phyloP scores from a whole-genome alignment of 2,329 filamentous ascomycete genomes.

The Epichloe uncinata region DNA sequence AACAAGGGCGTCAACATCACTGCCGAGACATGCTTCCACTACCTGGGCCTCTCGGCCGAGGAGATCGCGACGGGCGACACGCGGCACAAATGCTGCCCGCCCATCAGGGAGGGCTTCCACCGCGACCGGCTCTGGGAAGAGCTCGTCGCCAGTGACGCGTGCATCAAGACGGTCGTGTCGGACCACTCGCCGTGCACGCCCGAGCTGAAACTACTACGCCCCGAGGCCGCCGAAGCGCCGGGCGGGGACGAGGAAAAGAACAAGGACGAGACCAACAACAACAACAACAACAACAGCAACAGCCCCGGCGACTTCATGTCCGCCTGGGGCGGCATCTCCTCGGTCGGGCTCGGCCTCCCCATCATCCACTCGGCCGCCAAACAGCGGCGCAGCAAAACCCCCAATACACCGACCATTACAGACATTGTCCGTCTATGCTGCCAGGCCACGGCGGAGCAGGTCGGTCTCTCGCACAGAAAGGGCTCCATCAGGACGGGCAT shows the following conservation, averaged over 20 bases:
- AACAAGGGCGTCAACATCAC: conserved; percentile 68
- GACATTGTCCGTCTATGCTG: conserved; percentile 81
- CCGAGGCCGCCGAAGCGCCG: conserved; percentile 22
- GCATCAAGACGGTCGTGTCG: conserved; percentile 83
- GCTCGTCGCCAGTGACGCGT: conserved; percentile 54
- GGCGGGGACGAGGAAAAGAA: too few relatives aligned
- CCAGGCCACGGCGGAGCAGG: conserved; percentile 74
- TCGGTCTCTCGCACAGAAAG: conserved; percentile 70
- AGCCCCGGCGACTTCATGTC: conserved; percentile 73
- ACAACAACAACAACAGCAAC: not conserved
- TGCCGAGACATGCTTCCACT: conserved; percentile 93
- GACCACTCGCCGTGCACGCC: conserved; percentile 96
- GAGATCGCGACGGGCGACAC: conserved; percentile 75
- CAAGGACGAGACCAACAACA: not conserved
- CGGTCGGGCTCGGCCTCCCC: conserved; percentile 80
- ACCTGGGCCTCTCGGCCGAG: conserved; percentile 74
- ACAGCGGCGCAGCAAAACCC: conserved; percentile 40
- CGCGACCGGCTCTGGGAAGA: conserved; percentile 82
- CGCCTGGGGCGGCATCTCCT: conserved; percentile 93
- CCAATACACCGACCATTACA: conserved; percentile 40
- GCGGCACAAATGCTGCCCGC: conserved; percentile 88
- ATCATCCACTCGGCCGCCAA: conserved; percentile 74
- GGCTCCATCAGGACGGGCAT: conserved; percentile 64
- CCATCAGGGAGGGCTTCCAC: conserved; percentile 76
- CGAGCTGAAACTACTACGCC: conserved; percentile 78